A percentile compares a stretch with the other conserved stretches of the same genome.
phyloP scores from a whole-genome alignment of 805 yeast species.

The Ogataea dorogensis region DNA sequence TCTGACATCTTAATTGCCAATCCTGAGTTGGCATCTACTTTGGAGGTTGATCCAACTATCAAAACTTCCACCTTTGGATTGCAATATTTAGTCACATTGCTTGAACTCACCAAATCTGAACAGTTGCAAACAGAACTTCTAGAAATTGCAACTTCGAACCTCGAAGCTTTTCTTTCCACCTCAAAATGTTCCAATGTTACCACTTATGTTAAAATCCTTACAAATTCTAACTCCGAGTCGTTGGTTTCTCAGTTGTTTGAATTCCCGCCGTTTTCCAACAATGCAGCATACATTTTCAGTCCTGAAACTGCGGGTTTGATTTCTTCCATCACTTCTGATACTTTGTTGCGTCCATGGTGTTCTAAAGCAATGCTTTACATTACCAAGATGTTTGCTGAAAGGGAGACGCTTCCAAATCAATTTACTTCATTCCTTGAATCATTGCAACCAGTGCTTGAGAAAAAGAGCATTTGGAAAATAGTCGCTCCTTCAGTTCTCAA shows the following conservation, averaged over 20 bases:
- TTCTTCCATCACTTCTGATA: background rate
- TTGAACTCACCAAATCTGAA: background rate
- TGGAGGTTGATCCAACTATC: background rate
- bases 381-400: constrained; percentile 63
- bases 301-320: constrained; percentile 25
- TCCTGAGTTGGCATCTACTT: background rate
- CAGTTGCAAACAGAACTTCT: background rate
- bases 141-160: background rate
- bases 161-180: constrained; percentile 3
- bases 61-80: constrained; percentile 2
- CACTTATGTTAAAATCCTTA: constrained; percentile 2
- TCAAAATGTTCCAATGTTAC: constrained; percentile 1
- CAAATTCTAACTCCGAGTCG: background rate
- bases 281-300: constrained; percentile 32
- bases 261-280: constrained; percentile 32
- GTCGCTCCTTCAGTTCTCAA: constrained; percentile 50
- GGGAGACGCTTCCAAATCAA: constrained; percentile 23
- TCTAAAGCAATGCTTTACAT: constrained; percentile 56
- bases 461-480: constrained; percentile 36
- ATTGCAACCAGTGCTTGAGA: constrained; percentile 34
- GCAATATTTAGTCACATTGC: constrained; percentile 5
- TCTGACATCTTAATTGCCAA: constrained; percentile 2
- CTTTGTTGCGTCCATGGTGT: constrained; percentile 49
- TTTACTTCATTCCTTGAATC: constrained; percentile 34
- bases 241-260: constrained; percentile 15